A percentile compares a stretch with the other conserved stretches of the same genome.
phyloP scores from a whole-genome alignment of 805 yeast species.

The Kodamaea lidongshanica region DNA sequence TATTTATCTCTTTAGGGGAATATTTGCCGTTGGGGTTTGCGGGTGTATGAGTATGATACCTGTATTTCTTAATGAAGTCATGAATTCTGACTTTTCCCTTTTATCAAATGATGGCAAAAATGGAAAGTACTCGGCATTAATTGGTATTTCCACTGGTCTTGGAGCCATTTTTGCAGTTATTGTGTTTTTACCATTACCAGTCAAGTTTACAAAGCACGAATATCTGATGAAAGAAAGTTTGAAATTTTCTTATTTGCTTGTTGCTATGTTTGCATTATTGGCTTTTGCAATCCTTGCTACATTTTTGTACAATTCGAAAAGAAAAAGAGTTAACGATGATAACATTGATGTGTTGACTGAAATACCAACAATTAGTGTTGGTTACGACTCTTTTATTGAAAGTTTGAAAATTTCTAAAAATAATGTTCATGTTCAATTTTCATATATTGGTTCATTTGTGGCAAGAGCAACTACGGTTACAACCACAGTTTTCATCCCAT shows the following conservation, averaged over 20 bases:
- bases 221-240: conserved; percentile 35
- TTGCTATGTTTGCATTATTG: conserved; percentile 38
- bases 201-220: conserved; percentile 31
- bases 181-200: conserved; percentile 52
- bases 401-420: conserved; percentile 12
- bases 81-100: conserved; percentile 39
- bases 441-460: conserved; percentile 57
- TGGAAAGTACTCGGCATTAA: conserved; percentile 54
- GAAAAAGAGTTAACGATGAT: conserved; percentile 22
- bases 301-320: conserved; percentile 42
- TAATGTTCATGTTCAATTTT: conserved; percentile 21
- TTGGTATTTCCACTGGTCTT: conserved; percentile 57
- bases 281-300: conserved; percentile 34
- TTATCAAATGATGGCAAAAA: conserved; percentile 8
- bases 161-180: conserved; percentile 64
- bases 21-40: conserved; percentile 59
- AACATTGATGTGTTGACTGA: neutral
- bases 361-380: too few species aligned
- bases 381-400: conserved; percentile 3
- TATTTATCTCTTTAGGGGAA: conserved; percentile 43
- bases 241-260: conserved; percentile 42
- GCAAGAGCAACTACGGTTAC: conserved; percentile 59
- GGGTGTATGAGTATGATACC: conserved; percentile 52
- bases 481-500: conserved; percentile 55
- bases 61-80: conserved; percentile 51